phyloP scores from a whole-genome alignment of 140 eudicot species.

The Anethum foeniculum region DNA sequence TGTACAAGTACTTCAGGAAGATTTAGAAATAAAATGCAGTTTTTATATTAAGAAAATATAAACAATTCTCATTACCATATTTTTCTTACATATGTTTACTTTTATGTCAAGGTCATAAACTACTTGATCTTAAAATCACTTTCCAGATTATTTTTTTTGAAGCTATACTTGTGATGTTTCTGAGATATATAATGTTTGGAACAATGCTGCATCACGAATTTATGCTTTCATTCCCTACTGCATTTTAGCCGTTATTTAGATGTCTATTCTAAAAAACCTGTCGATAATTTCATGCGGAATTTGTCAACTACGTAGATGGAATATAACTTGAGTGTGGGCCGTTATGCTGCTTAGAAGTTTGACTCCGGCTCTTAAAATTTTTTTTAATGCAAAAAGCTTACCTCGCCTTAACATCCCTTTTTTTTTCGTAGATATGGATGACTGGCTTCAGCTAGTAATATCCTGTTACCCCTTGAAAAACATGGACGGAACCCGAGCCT shows the following conservation, averaged over 20 bases:
- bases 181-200: background rate
- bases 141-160: background rate
- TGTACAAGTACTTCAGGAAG: background rate
- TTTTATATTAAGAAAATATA: background rate
- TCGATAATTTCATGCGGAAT: background rate
- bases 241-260: background rate
- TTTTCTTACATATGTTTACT: background rate
- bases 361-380: background rate
- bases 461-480: conserved; percentile 71
- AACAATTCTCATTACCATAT: background rate
- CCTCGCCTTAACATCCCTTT: background rate
- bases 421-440: conserved; percentile 58
- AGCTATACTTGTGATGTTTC: background rate
- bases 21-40: background rate
- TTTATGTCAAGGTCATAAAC: background rate
- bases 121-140: background rate
- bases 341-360: background rate
- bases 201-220: background rate
- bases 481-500: conserved; percentile 25
- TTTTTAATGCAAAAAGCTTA: background rate
- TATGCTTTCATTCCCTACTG: background rate
- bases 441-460: conserved; percentile 69
- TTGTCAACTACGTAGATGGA: background rate
- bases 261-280: background rate
- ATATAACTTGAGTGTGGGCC: background rate